Evolutionary conservation across 768 basidiomycete genomes (phyloP).

Genomic region (Amanita polypyramis): DNA sequence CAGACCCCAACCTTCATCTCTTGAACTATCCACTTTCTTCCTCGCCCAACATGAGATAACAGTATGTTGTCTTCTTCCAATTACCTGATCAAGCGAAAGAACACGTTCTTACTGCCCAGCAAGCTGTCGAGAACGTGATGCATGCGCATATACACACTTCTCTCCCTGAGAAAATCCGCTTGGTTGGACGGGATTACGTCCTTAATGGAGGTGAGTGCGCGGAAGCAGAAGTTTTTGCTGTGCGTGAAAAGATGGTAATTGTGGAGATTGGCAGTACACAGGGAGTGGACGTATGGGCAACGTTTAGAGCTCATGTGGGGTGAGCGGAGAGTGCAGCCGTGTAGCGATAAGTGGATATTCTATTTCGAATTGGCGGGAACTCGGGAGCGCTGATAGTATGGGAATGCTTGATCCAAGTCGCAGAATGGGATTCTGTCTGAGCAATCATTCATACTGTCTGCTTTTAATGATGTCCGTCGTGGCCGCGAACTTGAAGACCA

Average conservation of each 20-base stretch:
- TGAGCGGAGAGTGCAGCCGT: not conserved
- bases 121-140: not conserved
- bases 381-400: too few relatives aligned
- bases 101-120: not conserved
- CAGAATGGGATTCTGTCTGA: too few relatives aligned
- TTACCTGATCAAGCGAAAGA: not conserved
- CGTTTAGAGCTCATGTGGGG: conserved; percentile 1
- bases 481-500: too few relatives aligned
- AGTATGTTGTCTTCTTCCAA: not conserved
- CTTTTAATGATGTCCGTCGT: too few relatives aligned
- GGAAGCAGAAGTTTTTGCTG: too few relatives aligned
- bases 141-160: conserved; percentile 6
- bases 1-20: conserved; percentile 3
- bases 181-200: conserved; percentile 1
- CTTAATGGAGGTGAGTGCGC: conserved; percentile 1
- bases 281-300: conserved; percentile 5
- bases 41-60: conserved; percentile 4
- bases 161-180: not conserved
- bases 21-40: conserved; percentile 3
- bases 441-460: too few relatives aligned
- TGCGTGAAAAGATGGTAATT: not conserved
- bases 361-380: too few relatives aligned
- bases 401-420: too few relatives aligned
- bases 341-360: conserved; percentile 6
- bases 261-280: not conserved